Evolutionary conservation across 495 filamentous ascomycete genomes (phyloP).

Genomic region (Darksidea phi): DNA sequence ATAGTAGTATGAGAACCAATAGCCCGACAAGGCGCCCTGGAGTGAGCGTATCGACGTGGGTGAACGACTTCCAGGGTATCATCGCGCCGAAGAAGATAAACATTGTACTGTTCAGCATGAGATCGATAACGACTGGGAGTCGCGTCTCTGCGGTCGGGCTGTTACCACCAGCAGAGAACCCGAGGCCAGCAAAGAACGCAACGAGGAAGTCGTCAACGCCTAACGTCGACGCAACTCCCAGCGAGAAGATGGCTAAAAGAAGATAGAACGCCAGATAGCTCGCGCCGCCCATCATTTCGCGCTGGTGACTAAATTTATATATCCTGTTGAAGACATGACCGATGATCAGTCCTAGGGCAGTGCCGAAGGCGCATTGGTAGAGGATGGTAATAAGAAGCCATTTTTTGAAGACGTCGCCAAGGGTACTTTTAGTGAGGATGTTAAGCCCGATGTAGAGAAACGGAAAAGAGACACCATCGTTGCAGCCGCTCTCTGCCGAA

Average conservation of each 20-base stretch:
- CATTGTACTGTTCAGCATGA: constrained; percentile 51
- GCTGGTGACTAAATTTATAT: constrained; percentile 43
- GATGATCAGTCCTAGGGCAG: constrained; percentile 45
- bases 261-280: constrained; percentile 54
- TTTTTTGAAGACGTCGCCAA: constrained; percentile 44
- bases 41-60: constrained; percentile 40
- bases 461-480: constrained; percentile 52
- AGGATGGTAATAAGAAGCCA: constrained; percentile 52
- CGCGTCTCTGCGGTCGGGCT: constrained; percentile 41
- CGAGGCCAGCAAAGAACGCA: constrained; percentile 52
- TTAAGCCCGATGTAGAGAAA: constrained; percentile 51
- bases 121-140: constrained; percentile 48
- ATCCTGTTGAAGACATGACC: constrained; percentile 45
- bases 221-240: constrained; percentile 50
- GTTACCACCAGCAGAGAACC: constrained; percentile 52
- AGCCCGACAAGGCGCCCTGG: constrained; percentile 44
- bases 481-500: constrained; percentile 52
- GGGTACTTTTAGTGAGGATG: constrained; percentile 38
- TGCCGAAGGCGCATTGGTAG: constrained; percentile 51
- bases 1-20: constrained; percentile 47
- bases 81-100: constrained; percentile 54
- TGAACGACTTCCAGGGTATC: constrained; percentile 50
- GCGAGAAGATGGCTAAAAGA: constrained; percentile 49
- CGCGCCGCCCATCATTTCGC: constrained; percentile 44
- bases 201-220: constrained; percentile 54